Conservation (phyloP, 2,329 filamentous ascomycete species). For the Lecanicillium sp. region DNA sequence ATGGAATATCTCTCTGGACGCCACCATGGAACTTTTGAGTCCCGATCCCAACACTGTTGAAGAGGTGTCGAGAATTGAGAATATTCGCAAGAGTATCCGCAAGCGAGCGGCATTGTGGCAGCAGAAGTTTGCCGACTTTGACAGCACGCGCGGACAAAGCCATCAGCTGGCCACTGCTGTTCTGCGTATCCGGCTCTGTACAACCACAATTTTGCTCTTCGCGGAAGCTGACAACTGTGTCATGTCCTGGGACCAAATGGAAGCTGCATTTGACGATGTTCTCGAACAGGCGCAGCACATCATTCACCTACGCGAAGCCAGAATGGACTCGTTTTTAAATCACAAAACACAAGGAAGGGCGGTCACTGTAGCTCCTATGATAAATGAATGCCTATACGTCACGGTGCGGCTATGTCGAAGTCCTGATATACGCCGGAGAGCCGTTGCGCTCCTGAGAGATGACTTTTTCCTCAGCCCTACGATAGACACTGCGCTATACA, state of each 20-base stretch:
- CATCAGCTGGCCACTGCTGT: not conserved
- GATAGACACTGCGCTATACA: not conserved
- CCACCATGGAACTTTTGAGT: not conserved
- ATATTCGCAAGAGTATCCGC: not conserved
- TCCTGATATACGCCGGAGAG: not conserved
- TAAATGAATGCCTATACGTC: not conserved
- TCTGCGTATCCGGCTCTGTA: not conserved
- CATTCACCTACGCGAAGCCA: not conserved
- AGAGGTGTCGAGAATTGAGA: not conserved
- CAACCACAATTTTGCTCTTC: not conserved
- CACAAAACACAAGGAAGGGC: not conserved
- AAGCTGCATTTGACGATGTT: not conserved
- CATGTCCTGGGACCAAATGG: not conserved
- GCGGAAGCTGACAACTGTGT: no score
- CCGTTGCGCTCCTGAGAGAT: not conserved
- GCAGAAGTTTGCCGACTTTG: not conserved
- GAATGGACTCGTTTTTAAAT: not conserved
- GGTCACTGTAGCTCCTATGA: not conserved
- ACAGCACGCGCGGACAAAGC: no score
- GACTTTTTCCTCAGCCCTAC: not conserved
- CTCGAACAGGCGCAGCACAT: not conserved
- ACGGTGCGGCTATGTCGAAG: not conserved
- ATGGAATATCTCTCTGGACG: slow-evolving; percentile 1
- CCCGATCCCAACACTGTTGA: not conserved
- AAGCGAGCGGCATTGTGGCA: not conserved